Evolutionary conservation across 2,329 filamentous ascomycete species (phyloP).

Genomic region (Arthrinium phaeospermum): DNA sequence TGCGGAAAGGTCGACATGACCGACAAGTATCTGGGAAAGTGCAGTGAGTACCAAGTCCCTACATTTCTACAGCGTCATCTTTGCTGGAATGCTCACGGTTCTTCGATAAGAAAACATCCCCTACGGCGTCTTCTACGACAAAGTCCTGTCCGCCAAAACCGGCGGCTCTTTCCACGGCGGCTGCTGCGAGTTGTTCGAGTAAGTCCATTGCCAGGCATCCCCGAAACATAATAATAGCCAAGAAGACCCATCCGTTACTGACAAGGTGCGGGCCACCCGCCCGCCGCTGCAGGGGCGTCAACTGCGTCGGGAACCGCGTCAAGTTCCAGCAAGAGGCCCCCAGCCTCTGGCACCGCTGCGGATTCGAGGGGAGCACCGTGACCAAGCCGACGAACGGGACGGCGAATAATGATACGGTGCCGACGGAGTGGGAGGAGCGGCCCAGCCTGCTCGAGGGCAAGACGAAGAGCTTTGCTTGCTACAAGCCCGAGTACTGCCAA

Average conservation of each 20-base stretch:
- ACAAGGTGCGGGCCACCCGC: no score
- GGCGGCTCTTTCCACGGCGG: background rate
- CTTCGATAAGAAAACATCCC: background rate
- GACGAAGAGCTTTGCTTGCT: background rate
- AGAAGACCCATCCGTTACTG: no score
- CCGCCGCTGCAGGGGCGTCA: background rate
- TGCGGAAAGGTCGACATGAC: background rate
- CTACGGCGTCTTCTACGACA: background rate
- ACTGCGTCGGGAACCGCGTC: background rate
- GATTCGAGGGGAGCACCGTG: background rate
- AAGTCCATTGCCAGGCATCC: background rate
- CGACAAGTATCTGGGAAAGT: background rate
- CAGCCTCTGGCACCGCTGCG: background rate
- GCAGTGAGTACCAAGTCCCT: background rate
- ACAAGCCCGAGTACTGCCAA: background rate
- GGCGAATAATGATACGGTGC: background rate
- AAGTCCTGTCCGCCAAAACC: background rate
- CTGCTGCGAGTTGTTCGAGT: background rate
- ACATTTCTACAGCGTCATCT: no score
- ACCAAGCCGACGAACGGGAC: background rate
- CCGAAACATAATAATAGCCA: no score
- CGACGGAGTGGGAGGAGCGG: background rate
- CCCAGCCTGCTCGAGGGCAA: background rate
- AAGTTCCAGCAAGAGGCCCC: background rate
- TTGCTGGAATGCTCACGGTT: background rate